Conservation (phyloP, 1,139 yeast genomes). For the Diutina sp. region DNA sequence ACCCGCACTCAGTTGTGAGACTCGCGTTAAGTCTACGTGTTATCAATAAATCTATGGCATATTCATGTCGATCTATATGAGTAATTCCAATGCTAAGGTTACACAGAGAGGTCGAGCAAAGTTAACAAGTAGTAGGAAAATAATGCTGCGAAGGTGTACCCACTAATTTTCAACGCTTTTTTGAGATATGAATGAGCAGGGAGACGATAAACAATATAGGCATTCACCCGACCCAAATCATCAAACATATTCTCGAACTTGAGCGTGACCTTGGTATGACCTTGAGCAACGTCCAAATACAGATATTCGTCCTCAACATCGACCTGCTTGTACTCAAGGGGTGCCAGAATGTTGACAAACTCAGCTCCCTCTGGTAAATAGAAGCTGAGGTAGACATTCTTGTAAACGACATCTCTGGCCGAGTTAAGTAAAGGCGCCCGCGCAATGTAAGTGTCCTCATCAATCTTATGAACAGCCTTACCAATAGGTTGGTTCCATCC, state of each 20-base stretch:
- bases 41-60: no score
- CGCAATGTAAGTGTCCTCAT: slow-evolving; percentile 44
- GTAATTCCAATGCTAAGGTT: not conserved
- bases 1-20: not conserved
- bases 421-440: slow-evolving; percentile 67
- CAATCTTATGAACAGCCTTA: slow-evolving; percentile 34
- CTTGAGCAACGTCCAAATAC: slow-evolving; percentile 65
- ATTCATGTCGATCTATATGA: no score
- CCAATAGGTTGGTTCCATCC: slow-evolving; percentile 70
- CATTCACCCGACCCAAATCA: slow-evolving; percentile 45
- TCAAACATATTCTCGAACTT: slow-evolving; percentile 55
- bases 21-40: not conserved
- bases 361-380: slow-evolving; percentile 86
- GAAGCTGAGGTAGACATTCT: slow-evolving; percentile 44
- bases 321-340: slow-evolving; percentile 30
- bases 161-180: slow-evolving; percentile 60
- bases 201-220: slow-evolving; percentile 53
- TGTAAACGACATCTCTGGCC: slow-evolving; percentile 56
- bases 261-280: slow-evolving; percentile 70
- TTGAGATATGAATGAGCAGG: slow-evolving; percentile 36
- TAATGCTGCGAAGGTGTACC: slow-evolving; percentile 51
- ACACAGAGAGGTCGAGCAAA: not conserved
- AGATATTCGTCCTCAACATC: slow-evolving; percentile 36
- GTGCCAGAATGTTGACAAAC: slow-evolving; percentile 44
- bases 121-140: slow-evolving; percentile 9